phyloP scores from a whole-genome alignment of 768 basidiomycete species.

The Leucocoprinus leucothites region DNA sequence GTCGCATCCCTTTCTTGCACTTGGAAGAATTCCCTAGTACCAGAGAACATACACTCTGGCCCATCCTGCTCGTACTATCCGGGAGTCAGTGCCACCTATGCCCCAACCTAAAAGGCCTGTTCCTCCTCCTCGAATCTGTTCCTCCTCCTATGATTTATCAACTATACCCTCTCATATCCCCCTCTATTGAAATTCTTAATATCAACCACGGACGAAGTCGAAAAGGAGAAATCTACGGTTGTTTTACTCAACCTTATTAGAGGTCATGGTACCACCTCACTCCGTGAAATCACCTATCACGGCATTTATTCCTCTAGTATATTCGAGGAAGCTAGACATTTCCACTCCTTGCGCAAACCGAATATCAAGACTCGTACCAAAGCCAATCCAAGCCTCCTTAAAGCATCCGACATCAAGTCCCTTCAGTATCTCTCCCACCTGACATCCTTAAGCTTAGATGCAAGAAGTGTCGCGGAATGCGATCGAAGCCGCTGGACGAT shows the following conservation, averaged over 20 bases:
- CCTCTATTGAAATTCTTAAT: neutral
- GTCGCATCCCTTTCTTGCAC: neutral
- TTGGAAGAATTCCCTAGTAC: neutral
- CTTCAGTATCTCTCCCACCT: neutral
- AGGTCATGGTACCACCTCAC: neutral
- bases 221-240: neutral
- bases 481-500: neutral
- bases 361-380: too few species aligned
- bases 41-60: neutral
- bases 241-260: neutral
- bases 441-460: neutral
- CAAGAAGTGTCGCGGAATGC: neutral
- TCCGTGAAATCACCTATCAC: too few species aligned
- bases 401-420: neutral
- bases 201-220: neutral
- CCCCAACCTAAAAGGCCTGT: neutral
- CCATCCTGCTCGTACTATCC: neutral
- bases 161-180: neutral
- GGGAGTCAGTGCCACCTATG: neutral
- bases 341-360: too few species aligned
- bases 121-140: neutral
- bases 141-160: neutral
- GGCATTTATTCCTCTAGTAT: too few species aligned
- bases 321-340: too few species aligned
- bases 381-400: too few species aligned